A percentile compares a stretch with the other conserved stretches of the same genome.
Conservation (phyloP, 257 asterid genomes). For the Marsdenia floribunda region DNA sequence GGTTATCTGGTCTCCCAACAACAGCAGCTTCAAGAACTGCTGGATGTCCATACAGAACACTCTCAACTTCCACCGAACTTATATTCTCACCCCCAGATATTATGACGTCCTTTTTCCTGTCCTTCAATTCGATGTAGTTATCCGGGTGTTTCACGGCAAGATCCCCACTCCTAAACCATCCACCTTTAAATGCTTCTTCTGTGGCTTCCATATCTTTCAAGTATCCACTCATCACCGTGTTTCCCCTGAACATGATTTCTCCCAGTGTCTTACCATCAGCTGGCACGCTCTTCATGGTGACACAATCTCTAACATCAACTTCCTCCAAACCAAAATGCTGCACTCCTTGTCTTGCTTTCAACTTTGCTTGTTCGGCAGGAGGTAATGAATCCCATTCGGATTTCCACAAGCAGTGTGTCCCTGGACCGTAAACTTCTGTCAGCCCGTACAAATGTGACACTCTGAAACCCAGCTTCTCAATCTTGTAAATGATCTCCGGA, state of each 20-base stretch:
- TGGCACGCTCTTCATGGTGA: constrained; percentile 19
- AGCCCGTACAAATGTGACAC: constrained; percentile 34
- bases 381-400: constrained; percentile 39
- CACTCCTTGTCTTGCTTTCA: constrained; percentile 34
- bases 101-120: constrained; percentile 30
- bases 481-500: constrained; percentile 30
- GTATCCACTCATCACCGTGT: constrained; percentile 41
- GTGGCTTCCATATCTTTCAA: constrained; percentile 29
- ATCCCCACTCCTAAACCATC: constrained; percentile 39
- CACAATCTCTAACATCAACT: constrained; percentile 27
- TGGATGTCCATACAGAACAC: constrained; percentile 29
- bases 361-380: constrained; percentile 17
- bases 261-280: constrained; percentile 35
- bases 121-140: constrained; percentile 31
- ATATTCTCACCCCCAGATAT: constrained; percentile 45
- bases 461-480: constrained; percentile 32
- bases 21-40: constrained; percentile 39
- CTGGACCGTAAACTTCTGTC: constrained; percentile 37
- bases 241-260: constrained; percentile 36
- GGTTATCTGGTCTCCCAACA: constrained; percentile 36
- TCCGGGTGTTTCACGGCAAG: constrained; percentile 39
- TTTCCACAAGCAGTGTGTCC: constrained; percentile 30
- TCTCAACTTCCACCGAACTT: constrained; percentile 34
- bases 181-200: constrained; percentile 28
- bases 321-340: constrained; percentile 27